These are phyloP conservation scores for Dothidotthia symphoricarpi DNA, from an alignment of 2,329 filamentous ascomycete genomes.

Conservation along the genomic window DNA sequence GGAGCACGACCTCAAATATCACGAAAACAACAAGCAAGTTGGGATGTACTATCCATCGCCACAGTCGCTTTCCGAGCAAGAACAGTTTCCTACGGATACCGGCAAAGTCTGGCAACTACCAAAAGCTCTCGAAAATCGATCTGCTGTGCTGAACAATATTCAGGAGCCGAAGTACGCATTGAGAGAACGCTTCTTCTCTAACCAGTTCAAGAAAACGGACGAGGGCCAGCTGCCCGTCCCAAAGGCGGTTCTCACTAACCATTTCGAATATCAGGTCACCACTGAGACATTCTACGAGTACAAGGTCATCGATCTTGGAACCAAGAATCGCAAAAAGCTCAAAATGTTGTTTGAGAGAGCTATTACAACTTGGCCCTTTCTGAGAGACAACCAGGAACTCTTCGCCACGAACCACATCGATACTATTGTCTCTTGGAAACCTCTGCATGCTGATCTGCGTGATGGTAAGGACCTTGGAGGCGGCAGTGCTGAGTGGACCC, in stretches of 20 bases:
- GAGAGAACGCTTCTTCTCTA: too few species aligned
- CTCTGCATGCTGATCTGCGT: constrained; percentile 1
- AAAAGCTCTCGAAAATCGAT: too few species aligned
- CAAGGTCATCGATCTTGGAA: constrained; percentile 1
- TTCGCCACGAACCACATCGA: constrained; percentile 6
- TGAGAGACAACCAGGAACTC: background rate
- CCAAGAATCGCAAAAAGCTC: background rate
- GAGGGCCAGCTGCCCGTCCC: too few species aligned
- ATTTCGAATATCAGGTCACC: constrained; percentile 8
- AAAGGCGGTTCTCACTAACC: constrained; percentile 16
- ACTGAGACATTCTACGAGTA: constrained; percentile 1
- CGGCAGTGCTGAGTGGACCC: too few species aligned
- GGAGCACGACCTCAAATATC: too few species aligned
- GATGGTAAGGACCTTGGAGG: background rate
- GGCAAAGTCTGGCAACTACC: too few species aligned
- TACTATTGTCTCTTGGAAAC: constrained; percentile 10
- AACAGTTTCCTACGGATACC: too few species aligned
- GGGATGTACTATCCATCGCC: too few species aligned
- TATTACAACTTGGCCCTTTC: constrained; percentile 1
- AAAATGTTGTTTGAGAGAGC: background rate
- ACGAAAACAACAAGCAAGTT: too few species aligned
- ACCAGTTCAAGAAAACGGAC: background rate
- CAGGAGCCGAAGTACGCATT: too few species aligned
- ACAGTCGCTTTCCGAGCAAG: too few species aligned
- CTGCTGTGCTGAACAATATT: too few species aligned